Percentiles rank a stretch among this genome's conserved stretches.
These are phyloP conservation scores for Crithidia thermophila DNA, from an alignment of 208 protist species.

Conservation along the genomic window DNA sequence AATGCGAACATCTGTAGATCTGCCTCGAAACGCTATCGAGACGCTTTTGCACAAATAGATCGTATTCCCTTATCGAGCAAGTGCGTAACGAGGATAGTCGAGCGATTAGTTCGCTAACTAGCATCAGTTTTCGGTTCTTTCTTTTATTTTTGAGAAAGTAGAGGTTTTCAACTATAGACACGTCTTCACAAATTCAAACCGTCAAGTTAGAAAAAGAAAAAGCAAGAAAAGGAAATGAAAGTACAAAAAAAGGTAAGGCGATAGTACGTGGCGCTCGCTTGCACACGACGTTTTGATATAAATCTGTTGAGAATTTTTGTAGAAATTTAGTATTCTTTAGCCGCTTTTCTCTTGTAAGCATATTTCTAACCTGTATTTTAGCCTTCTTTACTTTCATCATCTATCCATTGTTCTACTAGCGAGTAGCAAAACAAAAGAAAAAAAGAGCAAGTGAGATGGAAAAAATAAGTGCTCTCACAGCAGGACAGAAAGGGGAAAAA, in stretches of 20 bases:
- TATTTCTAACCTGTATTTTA: neutral
- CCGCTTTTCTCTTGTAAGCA: constrained; percentile 6
- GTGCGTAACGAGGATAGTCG: no score
- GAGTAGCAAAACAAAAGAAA: constrained; percentile 6
- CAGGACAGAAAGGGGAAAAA: neutral
- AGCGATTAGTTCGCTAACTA: no score
- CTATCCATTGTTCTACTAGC: neutral
- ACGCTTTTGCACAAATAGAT: no score
- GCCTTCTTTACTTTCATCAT: constrained; percentile 1
- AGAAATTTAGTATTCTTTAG: neutral
- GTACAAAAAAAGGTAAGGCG: constrained; percentile 17
- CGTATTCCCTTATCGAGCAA: no score
- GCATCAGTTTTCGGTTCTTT: no score
- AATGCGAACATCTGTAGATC: no score
- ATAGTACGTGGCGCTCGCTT: constrained; percentile 4
- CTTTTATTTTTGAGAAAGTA: no score
- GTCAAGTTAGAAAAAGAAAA: constrained; percentile 4
- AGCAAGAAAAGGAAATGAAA: constrained; percentile 17
- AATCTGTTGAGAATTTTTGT: no score
- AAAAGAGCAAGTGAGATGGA: no score
- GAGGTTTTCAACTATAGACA: no score
- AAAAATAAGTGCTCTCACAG: no score
- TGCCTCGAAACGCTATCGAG: no score
- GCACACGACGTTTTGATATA: constrained; percentile 4
- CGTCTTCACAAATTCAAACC: neutral